A percentile compares a stretch with the other conserved stretches of the same genome.
Conservation (phyloP, 164 flowering plant genomes). For the Houttuynia cordata region DNA sequence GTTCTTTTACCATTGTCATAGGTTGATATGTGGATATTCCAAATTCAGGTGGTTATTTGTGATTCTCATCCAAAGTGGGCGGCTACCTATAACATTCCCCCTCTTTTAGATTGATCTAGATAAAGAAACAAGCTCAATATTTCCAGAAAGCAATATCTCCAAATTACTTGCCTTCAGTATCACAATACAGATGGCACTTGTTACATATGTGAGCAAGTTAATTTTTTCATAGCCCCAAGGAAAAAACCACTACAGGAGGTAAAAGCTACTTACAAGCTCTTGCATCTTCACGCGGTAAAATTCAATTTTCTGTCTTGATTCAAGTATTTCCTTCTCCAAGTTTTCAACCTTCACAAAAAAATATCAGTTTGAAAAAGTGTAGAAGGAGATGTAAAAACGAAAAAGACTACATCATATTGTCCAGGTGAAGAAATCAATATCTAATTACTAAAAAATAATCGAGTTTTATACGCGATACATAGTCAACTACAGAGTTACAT, state of each 20-base stretch:
- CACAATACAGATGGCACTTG: too few relatives aligned
- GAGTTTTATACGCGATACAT: too few relatives aligned
- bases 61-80: too few relatives aligned
- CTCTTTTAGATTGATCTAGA: too few relatives aligned
- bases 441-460: not conserved
- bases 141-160: too few relatives aligned
- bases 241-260: not conserved
- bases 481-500: not conserved
- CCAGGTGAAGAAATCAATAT: not conserved
- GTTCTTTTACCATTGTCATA: too few relatives aligned
- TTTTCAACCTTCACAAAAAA: constrained; percentile 60
- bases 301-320: constrained; percentile 74
- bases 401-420: not conserved
- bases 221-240: not conserved
- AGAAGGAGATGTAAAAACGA: not conserved
- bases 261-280: constrained; percentile 71
- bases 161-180: too few relatives aligned
- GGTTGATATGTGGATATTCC: too few relatives aligned
- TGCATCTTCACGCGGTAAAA: constrained; percentile 82
- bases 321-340: constrained; percentile 76
- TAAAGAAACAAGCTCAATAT: too few relatives aligned
- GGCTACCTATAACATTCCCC: too few relatives aligned
- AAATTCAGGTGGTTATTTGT: too few relatives aligned
- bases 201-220: too few relatives aligned
- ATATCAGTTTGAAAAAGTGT: not conserved